These are phyloP conservation scores for Sapria himalayana DNA, from an alignment of 345 rosid genomes.

Conservation along the genomic window DNA sequence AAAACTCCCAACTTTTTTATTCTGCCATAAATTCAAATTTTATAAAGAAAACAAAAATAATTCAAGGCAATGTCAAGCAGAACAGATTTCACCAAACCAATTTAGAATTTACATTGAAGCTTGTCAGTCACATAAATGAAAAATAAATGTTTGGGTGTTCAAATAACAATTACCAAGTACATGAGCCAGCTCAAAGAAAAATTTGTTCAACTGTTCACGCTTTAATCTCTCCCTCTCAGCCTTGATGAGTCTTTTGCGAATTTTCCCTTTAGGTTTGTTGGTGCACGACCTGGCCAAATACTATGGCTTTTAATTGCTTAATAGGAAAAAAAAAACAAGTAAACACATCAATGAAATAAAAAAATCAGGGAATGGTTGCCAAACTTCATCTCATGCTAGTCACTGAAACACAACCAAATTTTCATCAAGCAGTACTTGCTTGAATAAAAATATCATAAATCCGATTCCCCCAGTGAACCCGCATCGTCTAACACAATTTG, in stretches of 20 bases:
- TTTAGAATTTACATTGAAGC: too few relatives aligned
- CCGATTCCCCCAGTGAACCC: too few relatives aligned
- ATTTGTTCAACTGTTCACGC: constrained; percentile 87
- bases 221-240: constrained; percentile 83
- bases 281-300: constrained; percentile 35
- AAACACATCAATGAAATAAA: too few relatives aligned
- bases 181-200: constrained; percentile 51
- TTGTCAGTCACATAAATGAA: too few relatives aligned
- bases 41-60: neutral
- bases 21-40: constrained; percentile 6
- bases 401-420: too few relatives aligned
- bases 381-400: too few relatives aligned
- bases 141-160: neutral
- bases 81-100: neutral
- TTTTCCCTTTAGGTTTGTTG: constrained; percentile 28
- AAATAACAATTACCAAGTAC: constrained; percentile 34
- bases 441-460: too few relatives aligned
- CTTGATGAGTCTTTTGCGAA: constrained; percentile 64
- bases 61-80: constrained; percentile 1
- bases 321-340: too few relatives aligned
- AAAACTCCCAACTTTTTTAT: constrained; percentile 1
- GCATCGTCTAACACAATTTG: too few relatives aligned
- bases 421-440: too few relatives aligned
- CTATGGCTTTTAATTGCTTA: too few relatives aligned
- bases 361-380: too few relatives aligned